Conservation (phyloP, 495 filamentous ascomycete species). For the Aspergillus homomorphus region DNA sequence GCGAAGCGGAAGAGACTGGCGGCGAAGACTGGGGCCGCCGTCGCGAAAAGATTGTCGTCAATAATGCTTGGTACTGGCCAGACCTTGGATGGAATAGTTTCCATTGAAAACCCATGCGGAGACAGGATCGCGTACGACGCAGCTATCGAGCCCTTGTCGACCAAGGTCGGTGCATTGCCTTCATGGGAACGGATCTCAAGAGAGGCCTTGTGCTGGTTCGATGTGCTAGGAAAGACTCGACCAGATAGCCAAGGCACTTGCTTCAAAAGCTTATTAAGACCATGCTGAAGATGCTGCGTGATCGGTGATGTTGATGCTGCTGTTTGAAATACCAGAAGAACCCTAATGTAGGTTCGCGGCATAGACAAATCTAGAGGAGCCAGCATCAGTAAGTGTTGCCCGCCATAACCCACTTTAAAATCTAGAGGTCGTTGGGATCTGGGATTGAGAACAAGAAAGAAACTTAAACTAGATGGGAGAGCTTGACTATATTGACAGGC, state of each 20-base stretch:
- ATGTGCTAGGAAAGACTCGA: not conserved
- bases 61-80: conserved; percentile 8
- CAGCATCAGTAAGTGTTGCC: too few relatives aligned
- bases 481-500: too few relatives aligned
- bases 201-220: not conserved
- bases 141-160: conserved; percentile 10
- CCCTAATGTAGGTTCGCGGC: conserved; percentile 11
- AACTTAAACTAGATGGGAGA: too few relatives aligned
- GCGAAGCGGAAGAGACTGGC: conserved; percentile 13
- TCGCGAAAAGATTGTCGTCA: not conserved
- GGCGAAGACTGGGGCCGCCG: conserved; percentile 8
- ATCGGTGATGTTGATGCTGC: not conserved
- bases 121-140: not conserved
- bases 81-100: conserved; percentile 8
- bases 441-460: too few relatives aligned
- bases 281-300: conserved; percentile 8
- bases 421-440: too few relatives aligned
- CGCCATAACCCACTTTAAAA: too few relatives aligned
- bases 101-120: not conserved
- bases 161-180: not conserved
- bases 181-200: conserved; percentile 9
- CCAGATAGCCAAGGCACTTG: conserved; percentile 13
- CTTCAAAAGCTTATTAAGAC: conserved; percentile 7
- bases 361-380: conserved; percentile 12
- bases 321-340: conserved; percentile 8